Evolutionary conservation across 306 rosid genomes (phyloP), one percentile per base, ranked within the genome.

Genomic region (Luffa acutangula): DNA sequence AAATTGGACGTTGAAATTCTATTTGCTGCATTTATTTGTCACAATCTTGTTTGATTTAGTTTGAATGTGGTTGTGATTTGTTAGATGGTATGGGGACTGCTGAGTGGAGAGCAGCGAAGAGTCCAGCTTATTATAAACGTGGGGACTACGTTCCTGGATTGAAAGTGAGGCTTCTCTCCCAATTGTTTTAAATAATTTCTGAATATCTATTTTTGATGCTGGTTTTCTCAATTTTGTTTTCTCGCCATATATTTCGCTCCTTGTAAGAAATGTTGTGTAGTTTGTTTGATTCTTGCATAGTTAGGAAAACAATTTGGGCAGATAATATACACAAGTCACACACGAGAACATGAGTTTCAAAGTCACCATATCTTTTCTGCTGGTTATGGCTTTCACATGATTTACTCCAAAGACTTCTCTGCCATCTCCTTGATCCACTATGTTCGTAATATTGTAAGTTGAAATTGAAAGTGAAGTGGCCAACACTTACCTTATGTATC

Each of bases 21-120:
- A 37, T 66, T 17, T 39, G 74, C 51, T 17, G 25, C 36, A 0
- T 39, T 3, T 66, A 66, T 37, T 65, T 17, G 25, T 63, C 72
- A 13, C 10, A 17, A 36, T 65, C 12, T 14, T 8, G 42, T 13
- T 14, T 77, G 17, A 62, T 5, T 15, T 31, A 43, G 37, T 42
- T 79, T 72, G 60, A 79, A 33, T 83, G 81, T 75, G 67, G 63
- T 66, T 39, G 51, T 37, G 33, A 39, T 66, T 37, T 73, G 21
- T 39, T 85, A 95, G 98, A 95, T 79, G 98, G 97, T 42, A 93
- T 95, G 99, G 99, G 97, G 20, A 95, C 97, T 15, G 97, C 99
- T 0, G 97, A 89, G 73, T 93, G 97, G 99, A 91, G 94, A 82
- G 97, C 99, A 15, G 91, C 97, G 7, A 95, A 95, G 89, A 92